Evolutionary conservation across 768 basidiomycete genomes (phyloP).

Genomic region (Lyophyllum semitale): DNA sequence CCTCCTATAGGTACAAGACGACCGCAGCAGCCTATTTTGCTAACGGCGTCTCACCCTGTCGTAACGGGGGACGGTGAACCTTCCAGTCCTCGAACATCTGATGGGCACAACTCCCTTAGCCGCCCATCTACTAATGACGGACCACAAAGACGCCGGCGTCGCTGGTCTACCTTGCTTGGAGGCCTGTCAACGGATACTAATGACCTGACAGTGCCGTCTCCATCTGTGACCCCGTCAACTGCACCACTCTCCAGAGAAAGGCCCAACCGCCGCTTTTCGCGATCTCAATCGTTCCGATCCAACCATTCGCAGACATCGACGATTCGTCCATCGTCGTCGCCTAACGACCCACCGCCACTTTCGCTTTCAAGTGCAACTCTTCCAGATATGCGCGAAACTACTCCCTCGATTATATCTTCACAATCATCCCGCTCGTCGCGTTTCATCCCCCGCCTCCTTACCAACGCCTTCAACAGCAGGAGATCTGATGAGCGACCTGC

Average conservation of each 20-base stretch:
- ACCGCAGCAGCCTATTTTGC: slow-evolving; percentile 69
- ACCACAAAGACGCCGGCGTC: slow-evolving; percentile 51
- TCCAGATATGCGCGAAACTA: slow-evolving; percentile 21
- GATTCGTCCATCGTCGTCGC: slow-evolving; percentile 26
- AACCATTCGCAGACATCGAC: slow-evolving; percentile 31
- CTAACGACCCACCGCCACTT: slow-evolving; percentile 23
- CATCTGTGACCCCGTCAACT: slow-evolving; percentile 21
- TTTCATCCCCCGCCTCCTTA: slow-evolving; percentile 72
- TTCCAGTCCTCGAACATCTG: slow-evolving; percentile 49
- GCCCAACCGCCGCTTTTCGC: slow-evolving; percentile 29
- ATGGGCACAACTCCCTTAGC: slow-evolving; percentile 34
- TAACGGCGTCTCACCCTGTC: slow-evolving; percentile 45
- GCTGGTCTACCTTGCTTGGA: slow-evolving; percentile 73
- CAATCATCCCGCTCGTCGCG: slow-evolving; percentile 52
- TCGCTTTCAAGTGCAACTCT: slow-evolving; percentile 23
- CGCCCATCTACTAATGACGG: slow-evolving; percentile 32
- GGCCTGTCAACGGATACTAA: slow-evolving; percentile 23
- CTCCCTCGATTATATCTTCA: slow-evolving; percentile 29
- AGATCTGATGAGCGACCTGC: slow-evolving; percentile 58
- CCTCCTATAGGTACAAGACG: slow-evolving; percentile 69
- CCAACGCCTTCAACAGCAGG: slow-evolving; percentile 60
- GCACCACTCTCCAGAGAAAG: slow-evolving; percentile 28
- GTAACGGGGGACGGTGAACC: slow-evolving; percentile 45
- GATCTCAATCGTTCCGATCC: slow-evolving; percentile 45
- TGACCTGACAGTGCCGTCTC: slow-evolving; percentile 15